phyloP scores from a whole-genome alignment of 2,329 filamentous ascomycete genomes.

The Gnomoniopsis sp. region DNA sequence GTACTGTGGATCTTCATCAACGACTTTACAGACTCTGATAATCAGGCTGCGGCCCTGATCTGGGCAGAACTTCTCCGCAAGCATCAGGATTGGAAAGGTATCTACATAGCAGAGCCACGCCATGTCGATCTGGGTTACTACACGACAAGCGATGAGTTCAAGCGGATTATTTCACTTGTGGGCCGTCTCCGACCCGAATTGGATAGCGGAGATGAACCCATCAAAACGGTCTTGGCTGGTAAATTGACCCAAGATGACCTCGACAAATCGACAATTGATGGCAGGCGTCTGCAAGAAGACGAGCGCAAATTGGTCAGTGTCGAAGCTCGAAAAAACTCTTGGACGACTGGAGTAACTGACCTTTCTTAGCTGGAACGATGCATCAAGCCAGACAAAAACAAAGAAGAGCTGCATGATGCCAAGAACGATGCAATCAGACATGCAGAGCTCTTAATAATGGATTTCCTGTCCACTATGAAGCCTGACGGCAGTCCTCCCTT shows the following conservation, averaged over 20 bases:
- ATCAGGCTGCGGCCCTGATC: conserved; percentile 13
- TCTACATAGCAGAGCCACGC: conserved; percentile 17
- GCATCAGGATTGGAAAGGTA: conserved; percentile 6
- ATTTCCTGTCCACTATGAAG: conserved; percentile 14
- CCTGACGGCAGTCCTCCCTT: background rate
- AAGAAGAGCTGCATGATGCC: background rate
- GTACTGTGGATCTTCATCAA: conserved; percentile 14
- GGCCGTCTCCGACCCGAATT: background rate
- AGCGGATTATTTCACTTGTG: conserved; percentile 7
- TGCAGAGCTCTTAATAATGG: conserved; percentile 11
- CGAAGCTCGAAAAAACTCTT: background rate
- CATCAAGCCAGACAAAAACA: conserved; percentile 7
- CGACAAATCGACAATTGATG: background rate
- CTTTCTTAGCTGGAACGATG: conserved; percentile 5
- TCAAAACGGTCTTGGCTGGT: conserved; percentile 13
- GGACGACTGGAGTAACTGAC: background rate
- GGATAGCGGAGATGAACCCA: conserved; percentile 3
- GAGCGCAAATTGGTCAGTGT: conserved; percentile 3
- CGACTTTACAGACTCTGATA: conserved; percentile 18
- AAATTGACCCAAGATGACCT: conserved; percentile 8
- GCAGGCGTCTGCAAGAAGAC: background rate
- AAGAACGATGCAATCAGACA: conserved; percentile 11
- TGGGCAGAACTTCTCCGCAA: conserved; percentile 4
- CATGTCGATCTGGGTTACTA: conserved; percentile 17
- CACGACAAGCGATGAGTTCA: conserved; percentile 13